These are phyloP conservation scores for Psidium friedrichsthalianum DNA, from an alignment of 345 rosid genomes.

Conservation along the genomic window DNA sequence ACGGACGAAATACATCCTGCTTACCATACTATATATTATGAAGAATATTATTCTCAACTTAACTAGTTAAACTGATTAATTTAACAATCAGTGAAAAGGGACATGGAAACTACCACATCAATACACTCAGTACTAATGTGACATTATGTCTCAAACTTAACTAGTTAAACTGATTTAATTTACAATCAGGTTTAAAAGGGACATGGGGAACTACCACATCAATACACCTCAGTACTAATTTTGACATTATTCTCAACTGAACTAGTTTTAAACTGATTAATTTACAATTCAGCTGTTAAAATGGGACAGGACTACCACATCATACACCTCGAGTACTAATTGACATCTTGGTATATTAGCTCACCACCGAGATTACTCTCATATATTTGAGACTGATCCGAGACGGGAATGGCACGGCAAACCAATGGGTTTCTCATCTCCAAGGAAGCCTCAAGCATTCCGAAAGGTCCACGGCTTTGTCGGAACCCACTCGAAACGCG, in stretches of 20 bases:
- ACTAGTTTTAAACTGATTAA: neutral
- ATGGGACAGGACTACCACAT: neutral
- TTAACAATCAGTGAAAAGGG: neutral
- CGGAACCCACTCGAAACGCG: conserved; percentile 43
- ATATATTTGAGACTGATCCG: neutral
- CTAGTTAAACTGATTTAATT: neutral
- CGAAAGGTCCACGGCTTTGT: conserved; percentile 24
- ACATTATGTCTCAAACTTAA: neutral
- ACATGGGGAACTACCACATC: neutral
- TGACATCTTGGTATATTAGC: neutral
- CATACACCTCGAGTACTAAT: neutral
- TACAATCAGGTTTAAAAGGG: neutral
- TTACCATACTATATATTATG: neutral
- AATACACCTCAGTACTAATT: neutral
- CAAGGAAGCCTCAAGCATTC: conserved; percentile 48
- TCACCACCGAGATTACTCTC: neutral
- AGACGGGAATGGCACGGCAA: conserved; percentile 20
- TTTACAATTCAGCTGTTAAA: neutral
- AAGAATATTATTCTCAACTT: neutral
- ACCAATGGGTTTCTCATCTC: conserved; percentile 46
- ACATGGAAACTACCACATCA: neutral
- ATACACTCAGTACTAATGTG: neutral
- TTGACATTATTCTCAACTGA: too few relatives aligned
- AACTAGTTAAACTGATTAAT: neutral
- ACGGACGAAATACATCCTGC: neutral